phyloP scores from a whole-genome alignment of 805 yeast genomes.

The Pichia eremophila region DNA sequence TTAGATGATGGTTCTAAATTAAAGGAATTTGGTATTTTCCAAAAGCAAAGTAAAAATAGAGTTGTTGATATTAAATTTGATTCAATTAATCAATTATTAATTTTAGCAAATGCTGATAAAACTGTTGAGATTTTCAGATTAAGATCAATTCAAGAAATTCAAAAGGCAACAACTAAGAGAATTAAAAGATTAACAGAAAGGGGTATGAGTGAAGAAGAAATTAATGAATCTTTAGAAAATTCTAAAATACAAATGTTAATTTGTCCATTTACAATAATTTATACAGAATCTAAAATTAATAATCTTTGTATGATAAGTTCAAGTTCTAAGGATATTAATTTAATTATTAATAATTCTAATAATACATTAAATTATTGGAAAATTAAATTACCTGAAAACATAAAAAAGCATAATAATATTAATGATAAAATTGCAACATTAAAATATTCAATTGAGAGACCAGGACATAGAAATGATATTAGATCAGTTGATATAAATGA shows the following conservation, averaged over 20 bases:
- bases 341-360: conserved; percentile 58
- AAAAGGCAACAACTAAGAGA: conserved; percentile 68
- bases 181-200: conserved; percentile 70
- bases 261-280: conserved; percentile 59
- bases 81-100: conserved; percentile 41
- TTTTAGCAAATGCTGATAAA: conserved; percentile 71
- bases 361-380: conserved; percentile 68
- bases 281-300: conserved; percentile 56
- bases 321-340: conserved; percentile 40
- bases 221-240: conserved; percentile 37
- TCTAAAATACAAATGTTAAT: conserved; percentile 47
- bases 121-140: conserved; percentile 73
- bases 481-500: conserved; percentile 75
- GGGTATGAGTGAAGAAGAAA: conserved; percentile 54
- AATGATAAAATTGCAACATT: conserved; percentile 33
- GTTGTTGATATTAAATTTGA: conserved; percentile 52
- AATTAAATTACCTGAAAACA: conserved; percentile 46
- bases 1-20: conserved; percentile 30
- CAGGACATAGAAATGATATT: conserved; percentile 87
- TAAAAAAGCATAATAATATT: conserved; percentile 37
- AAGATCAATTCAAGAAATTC: conserved; percentile 66
- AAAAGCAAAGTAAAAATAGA: conserved; percentile 68
- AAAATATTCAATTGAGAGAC: conserved; percentile 52
- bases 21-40: conserved; percentile 56
- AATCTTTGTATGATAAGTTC: conserved; percentile 56